A percentile compares a stretch with the other conserved stretches of the same genome.
phyloP scores from a whole-genome alignment of 345 rosid genomes.

The Hibiscus syriacus region DNA sequence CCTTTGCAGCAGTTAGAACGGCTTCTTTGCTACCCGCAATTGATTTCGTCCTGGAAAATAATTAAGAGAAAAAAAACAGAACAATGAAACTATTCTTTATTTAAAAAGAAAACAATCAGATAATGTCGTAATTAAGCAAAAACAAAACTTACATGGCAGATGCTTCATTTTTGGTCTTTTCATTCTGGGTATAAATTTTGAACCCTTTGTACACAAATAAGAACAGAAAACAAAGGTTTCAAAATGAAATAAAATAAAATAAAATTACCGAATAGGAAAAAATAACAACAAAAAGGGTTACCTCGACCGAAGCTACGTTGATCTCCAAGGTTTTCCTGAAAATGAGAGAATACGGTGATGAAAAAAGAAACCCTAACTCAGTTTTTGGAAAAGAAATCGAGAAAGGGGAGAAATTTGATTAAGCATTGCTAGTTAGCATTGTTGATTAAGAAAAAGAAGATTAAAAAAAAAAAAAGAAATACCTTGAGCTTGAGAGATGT shows the following conservation, averaged over 20 bases:
- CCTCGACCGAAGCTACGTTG: background rate
- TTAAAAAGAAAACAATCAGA: background rate
- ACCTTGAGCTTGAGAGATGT: conserved; percentile 5
- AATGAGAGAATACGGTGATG: background rate
- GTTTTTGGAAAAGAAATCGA: background rate
- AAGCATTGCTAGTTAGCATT: background rate
- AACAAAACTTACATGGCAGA: conserved; percentile 36
- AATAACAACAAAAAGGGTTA: background rate
- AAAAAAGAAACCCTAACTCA: background rate
- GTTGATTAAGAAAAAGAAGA: no score
- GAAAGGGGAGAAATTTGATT: no score
- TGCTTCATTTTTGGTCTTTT: conserved; percentile 26
- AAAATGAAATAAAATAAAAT: background rate
- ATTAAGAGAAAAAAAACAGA: background rate
- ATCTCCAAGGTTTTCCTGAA: background rate
- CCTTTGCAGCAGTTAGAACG: conserved; percentile 20
- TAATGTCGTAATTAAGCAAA: background rate
- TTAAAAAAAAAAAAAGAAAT: no score
- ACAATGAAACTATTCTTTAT: background rate
- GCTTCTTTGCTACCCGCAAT: conserved; percentile 22
- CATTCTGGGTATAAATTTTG: conserved; percentile 40
- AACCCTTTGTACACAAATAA: conserved; percentile 23
- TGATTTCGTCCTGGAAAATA: conserved; percentile 30
- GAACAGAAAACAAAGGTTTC: background rate
- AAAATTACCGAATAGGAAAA: background rate